phyloP scores from a whole-genome alignment of 768 basidiomycete genomes.

The Leccinum subtestaceum region DNA sequence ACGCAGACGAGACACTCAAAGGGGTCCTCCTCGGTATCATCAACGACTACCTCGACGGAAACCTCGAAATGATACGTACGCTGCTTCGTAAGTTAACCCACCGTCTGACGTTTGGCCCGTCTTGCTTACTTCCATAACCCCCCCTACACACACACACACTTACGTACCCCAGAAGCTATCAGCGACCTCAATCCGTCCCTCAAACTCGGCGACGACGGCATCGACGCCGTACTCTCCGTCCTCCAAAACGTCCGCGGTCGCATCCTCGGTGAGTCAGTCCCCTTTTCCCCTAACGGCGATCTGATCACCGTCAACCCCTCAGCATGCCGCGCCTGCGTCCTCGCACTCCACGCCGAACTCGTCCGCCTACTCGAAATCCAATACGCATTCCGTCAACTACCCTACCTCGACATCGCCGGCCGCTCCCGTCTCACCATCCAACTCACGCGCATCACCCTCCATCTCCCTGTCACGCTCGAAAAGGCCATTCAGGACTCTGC shows the following conservation, averaged over 20 bases:
- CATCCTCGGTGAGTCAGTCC: conserved; percentile 52
- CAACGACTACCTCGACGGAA: conserved; percentile 81
- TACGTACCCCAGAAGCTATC: conserved; percentile 52
- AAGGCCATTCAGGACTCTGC: conserved; percentile 50
- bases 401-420: conserved; percentile 74
- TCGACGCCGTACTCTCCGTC: conserved; percentile 69
- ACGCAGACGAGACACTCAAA: conserved; percentile 78
- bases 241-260: conserved; percentile 71
- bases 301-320: neutral
- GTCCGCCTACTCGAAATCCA: conserved; percentile 81
- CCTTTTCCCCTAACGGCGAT: neutral
- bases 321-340: conserved; percentile 78
- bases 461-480: conserved; percentile 72
- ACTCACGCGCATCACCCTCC: conserved; percentile 73
- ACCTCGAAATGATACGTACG: conserved; percentile 79
- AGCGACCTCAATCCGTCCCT: conserved; percentile 80
- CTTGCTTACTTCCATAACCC: neutral
- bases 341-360: conserved; percentile 69
- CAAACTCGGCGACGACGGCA: conserved; percentile 73
- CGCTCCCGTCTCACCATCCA: conserved; percentile 75
- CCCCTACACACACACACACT: no score
- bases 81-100: conserved; percentile 57
- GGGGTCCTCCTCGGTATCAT: conserved; percentile 72
- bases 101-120: neutral
- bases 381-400: conserved; percentile 67